Conservation (phyloP, 2,329 filamentous ascomycete species). For the Fusarium nygamai region DNA sequence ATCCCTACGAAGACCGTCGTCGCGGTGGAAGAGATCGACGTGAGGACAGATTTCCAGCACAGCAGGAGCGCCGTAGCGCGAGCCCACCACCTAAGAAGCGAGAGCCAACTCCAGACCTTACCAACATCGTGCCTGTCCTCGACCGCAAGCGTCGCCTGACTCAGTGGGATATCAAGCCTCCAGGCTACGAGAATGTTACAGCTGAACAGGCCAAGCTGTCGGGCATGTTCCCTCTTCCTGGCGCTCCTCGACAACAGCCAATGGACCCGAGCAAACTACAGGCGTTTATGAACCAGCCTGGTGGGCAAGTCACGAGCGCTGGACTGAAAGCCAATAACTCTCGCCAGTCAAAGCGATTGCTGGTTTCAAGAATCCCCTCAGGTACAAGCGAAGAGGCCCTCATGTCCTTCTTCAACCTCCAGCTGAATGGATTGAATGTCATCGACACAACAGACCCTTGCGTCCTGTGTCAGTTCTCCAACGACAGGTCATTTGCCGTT, state of each 20-base stretch:
- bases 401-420: conserved; percentile 90
- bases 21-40: conserved; percentile 60
- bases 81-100: conserved; percentile 88
- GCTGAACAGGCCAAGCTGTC: conserved; percentile 98
- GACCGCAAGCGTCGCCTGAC: conserved; percentile 92
- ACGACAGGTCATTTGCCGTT: conserved; percentile 82
- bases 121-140: conserved; percentile 81
- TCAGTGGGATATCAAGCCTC: conserved; percentile 99
- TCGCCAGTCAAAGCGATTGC: conserved; percentile 90
- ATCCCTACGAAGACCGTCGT: conserved; percentile 60
- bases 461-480: conserved; percentile 81
- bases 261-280: conserved; percentile 96
- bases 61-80: conserved; percentile 75
- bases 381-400: conserved; percentile 79
- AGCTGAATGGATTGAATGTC: conserved; percentile 96
- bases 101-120: conserved; percentile 95
- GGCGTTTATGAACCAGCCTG: conserved; percentile 93
- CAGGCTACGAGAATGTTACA: conserved; percentile 97
- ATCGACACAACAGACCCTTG: conserved; percentile 87
- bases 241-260: conserved; percentile 91
- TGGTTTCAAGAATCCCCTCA: conserved; percentile 83
- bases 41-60: conserved; percentile 49
- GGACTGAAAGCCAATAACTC: conserved; percentile 92
- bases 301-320: conserved; percentile 75
- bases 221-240: conserved; percentile 97